Evolutionary conservation across 768 basidiomycete genomes (phyloP), one percentile per base, ranked within the genome.

Genomic region (Lentinula boryana): DNA sequence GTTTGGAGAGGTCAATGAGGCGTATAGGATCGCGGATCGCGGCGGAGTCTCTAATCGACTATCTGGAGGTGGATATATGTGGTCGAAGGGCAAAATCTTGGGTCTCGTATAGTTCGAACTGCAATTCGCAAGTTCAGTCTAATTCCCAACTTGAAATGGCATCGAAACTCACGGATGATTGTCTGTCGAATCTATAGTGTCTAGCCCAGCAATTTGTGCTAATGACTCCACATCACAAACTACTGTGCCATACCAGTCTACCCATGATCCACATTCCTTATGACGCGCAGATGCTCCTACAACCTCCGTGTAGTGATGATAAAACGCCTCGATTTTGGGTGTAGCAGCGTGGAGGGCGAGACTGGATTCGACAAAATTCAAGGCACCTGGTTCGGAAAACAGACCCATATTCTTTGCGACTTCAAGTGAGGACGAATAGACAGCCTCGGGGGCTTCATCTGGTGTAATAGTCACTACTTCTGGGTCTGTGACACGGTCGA

Each of bases 281-380:
- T 35, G 48, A 18, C 10, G 69, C 72, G 38, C 67, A 62, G 32
- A 16, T 51, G 49, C 35, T 63, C n/a, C 62, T 68, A 57, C 73
- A 68, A 64, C 76, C 70, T 54, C 70, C 65, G 65, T 70, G 66
- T 93, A 95, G 69, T 86, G 85, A 56, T 88, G 81, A 69, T 89
- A 93, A 68, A 88, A 90, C 0, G 95, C 94, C 61, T 93, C 86
- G 31, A 98, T 81, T 67, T 85, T 88, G 0, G 95, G 93, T 0
- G 85, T 84, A 6, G 88, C 81, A 2, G 87, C 82, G 64, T 95
- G 92, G 57, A 95, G 76, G 0, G 85, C 88, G 27, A 98, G 79
- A 50, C 85, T 84, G 71, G 89, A 81, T 63, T 92, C 80, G 12
- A 93, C 82, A 1, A 82, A 76, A 31, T 82, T 80, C 13, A 85